Base-by-base conservation (phyloP, 2,329 filamentous ascomycete species). In the Stemphylium beticola region DNA sequence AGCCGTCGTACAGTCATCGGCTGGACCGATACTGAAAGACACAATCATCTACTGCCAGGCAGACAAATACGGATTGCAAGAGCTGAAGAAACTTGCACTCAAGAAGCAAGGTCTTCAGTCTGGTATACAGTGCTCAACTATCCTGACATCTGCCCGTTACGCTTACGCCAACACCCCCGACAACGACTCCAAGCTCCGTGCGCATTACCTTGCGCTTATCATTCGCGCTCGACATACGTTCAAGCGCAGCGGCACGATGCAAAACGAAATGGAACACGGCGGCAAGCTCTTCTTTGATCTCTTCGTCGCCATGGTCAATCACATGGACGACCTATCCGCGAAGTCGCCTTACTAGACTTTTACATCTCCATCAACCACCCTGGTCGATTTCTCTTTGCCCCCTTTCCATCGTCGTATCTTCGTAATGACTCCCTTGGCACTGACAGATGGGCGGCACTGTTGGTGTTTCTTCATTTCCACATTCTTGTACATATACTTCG, bases 211-310 rank as follows among this genome's bases (percentile, higher is more conserved):
- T 33, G 92, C 93, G 15, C 86, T 96, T 71, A 96, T 96, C 77
- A 96, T 96, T 72, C 87, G 92, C 62, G 91, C 89, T 66, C 86
- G 93, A 63, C 85, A 85, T 71, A 96, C 91, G 2, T 96, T 97
- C 78, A 96, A 96, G 82, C 84, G 91, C 50, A 96, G 92, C 76
- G 92, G 92, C 49, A 96, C 92, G 3, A 96, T 96, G 92, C 93
- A 96, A 78, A 85, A 91, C 64, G 92, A 96, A 79, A 96, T 97
- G 92, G 90, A 90, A 74, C 85, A 86, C 58, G 93, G 93, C 24
- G 91, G 91, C 49, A 90, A 90, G 69, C 81, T 96, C 55, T 96
- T 96, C 80, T 97, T 96, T 73, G 93, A 96, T 72, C 81, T 96
- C 39, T 97, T 96, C 74, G 93, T 96, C 45, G 92, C 93, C 15